Evolutionary conservation across 2,329 filamentous ascomycete species (phyloP).

Genomic region (Penicillium sp.): DNA sequence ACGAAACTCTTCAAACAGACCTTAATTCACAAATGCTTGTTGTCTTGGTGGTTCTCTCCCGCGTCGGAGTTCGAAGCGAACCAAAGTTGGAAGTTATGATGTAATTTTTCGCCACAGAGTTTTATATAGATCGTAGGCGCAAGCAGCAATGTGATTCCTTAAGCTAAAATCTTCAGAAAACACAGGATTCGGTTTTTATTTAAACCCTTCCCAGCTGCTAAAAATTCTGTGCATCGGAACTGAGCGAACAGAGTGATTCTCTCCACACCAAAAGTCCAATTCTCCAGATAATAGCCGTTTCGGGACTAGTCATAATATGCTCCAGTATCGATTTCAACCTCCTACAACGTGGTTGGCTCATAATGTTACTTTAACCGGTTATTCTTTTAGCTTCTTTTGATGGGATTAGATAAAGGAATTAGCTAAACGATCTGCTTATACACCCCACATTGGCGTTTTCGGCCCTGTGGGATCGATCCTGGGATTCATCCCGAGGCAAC

Average conservation of each 20-base stretch:
- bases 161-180: not conserved
- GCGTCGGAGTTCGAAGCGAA: not conserved
- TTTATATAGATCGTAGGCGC: not conserved
- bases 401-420: slow-evolving; percentile 19
- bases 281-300: slow-evolving; percentile 25
- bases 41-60: not conserved
- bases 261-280: slow-evolving; percentile 9
- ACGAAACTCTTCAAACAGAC: not conserved
- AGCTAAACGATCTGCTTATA: slow-evolving; percentile 11
- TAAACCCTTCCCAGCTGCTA: not conserved
- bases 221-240: not conserved
- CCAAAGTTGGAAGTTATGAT: slow-evolving; percentile 13
- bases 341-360: slow-evolving; percentile 17
- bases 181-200: not conserved
- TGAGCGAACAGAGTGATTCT: not conserved
- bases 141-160: not conserved
- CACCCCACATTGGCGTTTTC: not conserved
- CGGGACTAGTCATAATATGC: slow-evolving; percentile 19
- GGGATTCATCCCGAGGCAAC: not conserved
- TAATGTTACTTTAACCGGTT: not conserved
- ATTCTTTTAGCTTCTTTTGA: slow-evolving; percentile 1
- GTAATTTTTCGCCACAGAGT: slow-evolving; percentile 6
- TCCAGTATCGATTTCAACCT: not conserved
- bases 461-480: not conserved
- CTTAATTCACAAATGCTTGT: not conserved